Evolutionary conservation across 331 rosid genomes (phyloP), one percentile per base, ranked within the genome.

Genomic region (Malus hybrid): DNA sequence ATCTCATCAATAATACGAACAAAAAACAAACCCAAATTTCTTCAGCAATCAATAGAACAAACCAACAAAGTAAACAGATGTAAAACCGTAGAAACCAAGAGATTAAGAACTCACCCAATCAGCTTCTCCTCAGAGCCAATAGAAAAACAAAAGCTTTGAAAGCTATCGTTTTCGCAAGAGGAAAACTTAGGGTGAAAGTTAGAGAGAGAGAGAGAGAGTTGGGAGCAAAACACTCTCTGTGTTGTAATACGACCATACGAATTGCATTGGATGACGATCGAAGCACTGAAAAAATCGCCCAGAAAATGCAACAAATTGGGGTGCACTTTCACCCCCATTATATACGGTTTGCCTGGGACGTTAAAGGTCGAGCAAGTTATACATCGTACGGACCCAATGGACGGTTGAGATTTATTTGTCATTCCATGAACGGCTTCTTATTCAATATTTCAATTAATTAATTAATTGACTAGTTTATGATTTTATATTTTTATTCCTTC

Each of bases 231-330:
- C 27, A 63, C 79, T 66, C 70, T 70, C 63, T 61, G 39, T 34
- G 39, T 34, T 67, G 67, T 39, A 50, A 81, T 76, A 82, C 78
- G 72, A 69, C 69, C 74, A 42, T 75, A 75, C 76, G 64, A 79
- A 86, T 34, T 61, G 88, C 77, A 75, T 77, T 74, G 71, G 87
- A 82, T 82, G 90, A 85, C 67, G 79, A 89, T 29, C 16, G 61
- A 70, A 54, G 84, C 76, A 76, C 56, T 77, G 84, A 83, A 80
- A 83, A 74, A 72, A 69, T 39, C 66, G 36, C 50, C 63, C 67
- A 18, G 72, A 64, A 29, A 72, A 67, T 29, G 52, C 20, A 34
- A 74, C 80, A 0, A 7, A 34, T 34, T 6, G 28, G 50, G 68
- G 7, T 27, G 33, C 1, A 24, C 2, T 29, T 60, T 5, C 65